A percentile compares a stretch with the other conserved stretches of the same genome.
Conservation (phyloP, 2,329 filamentous ascomycete species). For the Lasiodiplodia gonubiensis region DNA sequence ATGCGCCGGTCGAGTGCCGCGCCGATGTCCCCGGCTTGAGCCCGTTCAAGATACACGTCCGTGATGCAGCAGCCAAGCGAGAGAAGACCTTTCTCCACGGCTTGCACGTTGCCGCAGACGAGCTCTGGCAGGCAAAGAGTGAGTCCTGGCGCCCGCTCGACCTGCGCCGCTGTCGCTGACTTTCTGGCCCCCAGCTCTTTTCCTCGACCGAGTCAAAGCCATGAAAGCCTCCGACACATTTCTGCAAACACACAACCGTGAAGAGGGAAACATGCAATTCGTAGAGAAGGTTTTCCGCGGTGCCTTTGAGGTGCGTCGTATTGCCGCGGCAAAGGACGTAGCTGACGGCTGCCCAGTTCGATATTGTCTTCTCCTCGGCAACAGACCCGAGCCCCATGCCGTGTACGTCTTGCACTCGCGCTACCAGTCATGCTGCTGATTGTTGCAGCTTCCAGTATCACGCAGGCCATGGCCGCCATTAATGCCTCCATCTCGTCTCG, state of each 20-base stretch:
- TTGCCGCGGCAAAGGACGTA: slow-evolving; percentile 27
- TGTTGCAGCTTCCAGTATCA: too few relatives aligned
- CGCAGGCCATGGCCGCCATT: too few relatives aligned
- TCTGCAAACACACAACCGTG: slow-evolving; percentile 64
- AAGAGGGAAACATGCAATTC: slow-evolving; percentile 84
- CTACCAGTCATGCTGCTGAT: slow-evolving; percentile 52
- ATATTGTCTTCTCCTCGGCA: slow-evolving; percentile 84
- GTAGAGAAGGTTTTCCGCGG: slow-evolving; percentile 93
- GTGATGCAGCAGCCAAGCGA: too few relatives aligned
- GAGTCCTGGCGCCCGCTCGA: too few relatives aligned
- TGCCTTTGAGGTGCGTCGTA: slow-evolving; percentile 66
- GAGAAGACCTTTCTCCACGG: too few relatives aligned
- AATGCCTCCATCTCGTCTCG: too few relatives aligned
- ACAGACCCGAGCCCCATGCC: slow-evolving; percentile 64
- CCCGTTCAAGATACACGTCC: slow-evolving; percentile 38
- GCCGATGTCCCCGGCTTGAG: slow-evolving; percentile 73
- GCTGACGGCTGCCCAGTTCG: slow-evolving; percentile 62
- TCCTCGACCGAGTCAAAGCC: too few relatives aligned
- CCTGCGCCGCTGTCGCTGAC: slow-evolving; percentile 46
- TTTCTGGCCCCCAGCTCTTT: slow-evolving; percentile 52
- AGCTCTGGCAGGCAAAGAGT: too few relatives aligned
- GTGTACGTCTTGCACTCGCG: slow-evolving; percentile 45
- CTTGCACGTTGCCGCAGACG: too few relatives aligned
- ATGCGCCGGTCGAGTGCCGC: too few relatives aligned
- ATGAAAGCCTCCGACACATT: too few relatives aligned